Evolutionary conservation across 805 yeast genomes (phyloP).

Genomic region (Pichia eremophila): DNA sequence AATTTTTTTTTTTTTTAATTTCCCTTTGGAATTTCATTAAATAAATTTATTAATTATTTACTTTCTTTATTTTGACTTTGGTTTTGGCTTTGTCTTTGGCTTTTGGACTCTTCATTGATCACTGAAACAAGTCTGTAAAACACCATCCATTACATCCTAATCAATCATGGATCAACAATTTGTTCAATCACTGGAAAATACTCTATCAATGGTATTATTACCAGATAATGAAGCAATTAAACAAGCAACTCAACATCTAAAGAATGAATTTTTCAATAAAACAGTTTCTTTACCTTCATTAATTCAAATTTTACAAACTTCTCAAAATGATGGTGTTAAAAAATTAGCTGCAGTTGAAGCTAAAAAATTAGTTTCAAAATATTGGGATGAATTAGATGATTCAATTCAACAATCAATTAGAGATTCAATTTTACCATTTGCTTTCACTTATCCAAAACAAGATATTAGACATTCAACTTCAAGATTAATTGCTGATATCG

Average conservation of each 20-base stretch:
- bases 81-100: too few relatives aligned
- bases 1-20: too few relatives aligned
- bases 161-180: conserved; percentile 60
- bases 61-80: too few relatives aligned
- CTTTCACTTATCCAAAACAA: conserved; percentile 53
- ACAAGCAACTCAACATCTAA: conserved; percentile 67
- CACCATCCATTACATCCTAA: too few relatives aligned
- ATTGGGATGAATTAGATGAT: conserved; percentile 54
- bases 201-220: conserved; percentile 66
- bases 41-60: too few relatives aligned
- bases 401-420: conserved; percentile 52
- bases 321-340: conserved; percentile 60
- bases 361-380: conserved; percentile 64
- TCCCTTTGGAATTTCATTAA: too few relatives aligned
- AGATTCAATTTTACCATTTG: conserved; percentile 54
- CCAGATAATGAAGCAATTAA: conserved; percentile 80
- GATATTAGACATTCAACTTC: conserved; percentile 82
- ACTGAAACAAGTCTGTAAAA: background rate
- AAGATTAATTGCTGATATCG: conserved; percentile 82
- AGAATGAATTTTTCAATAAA: conserved; percentile 63
- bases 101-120: background rate
- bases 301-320: conserved; percentile 68
- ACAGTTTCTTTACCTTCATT: conserved; percentile 71
- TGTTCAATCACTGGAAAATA: conserved; percentile 62
- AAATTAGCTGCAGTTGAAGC: conserved; percentile 97